phyloP scores from a whole-genome alignment of 2,329 filamentous ascomycete species.

The Tetracladium maxilliforme region DNA sequence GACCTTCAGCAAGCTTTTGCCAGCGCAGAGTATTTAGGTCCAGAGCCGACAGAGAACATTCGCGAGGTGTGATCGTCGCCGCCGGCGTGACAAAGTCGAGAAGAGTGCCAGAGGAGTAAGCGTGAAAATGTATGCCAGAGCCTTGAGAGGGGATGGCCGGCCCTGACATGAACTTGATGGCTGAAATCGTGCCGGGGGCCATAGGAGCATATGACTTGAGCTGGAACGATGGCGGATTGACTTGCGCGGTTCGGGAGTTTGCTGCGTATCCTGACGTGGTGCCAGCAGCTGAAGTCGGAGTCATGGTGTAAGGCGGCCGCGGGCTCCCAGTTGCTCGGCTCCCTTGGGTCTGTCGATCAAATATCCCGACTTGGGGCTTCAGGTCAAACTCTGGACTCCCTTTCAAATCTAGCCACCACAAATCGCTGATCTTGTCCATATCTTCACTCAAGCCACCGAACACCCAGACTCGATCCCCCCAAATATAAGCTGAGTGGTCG shows the following conservation, averaged over 20 bases:
- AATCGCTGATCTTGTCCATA: slow-evolving; percentile 91
- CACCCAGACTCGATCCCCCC: slow-evolving; percentile 85
- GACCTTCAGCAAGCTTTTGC: slow-evolving; percentile 89
- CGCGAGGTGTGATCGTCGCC: slow-evolving; percentile 69
- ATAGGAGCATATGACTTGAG: slow-evolving; percentile 64
- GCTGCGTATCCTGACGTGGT: slow-evolving; percentile 51
- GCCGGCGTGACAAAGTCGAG: slow-evolving; percentile 91
- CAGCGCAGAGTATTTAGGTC: slow-evolving; percentile 79
- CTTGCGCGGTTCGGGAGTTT: slow-evolving; percentile 52
- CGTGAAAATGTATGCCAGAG: slow-evolving; percentile 87
- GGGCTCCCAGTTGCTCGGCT: slow-evolving; percentile 32
- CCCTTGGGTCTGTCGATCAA: slow-evolving; percentile 2
- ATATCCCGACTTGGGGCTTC: background rate
- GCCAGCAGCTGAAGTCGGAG: slow-evolving; percentile 34
- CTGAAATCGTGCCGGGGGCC: slow-evolving; percentile 79
- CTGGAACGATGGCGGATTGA: slow-evolving; percentile 51
- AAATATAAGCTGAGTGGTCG: slow-evolving; percentile 90
- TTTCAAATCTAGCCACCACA: slow-evolving; percentile 96
- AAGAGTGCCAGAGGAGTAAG: slow-evolving; percentile 82
- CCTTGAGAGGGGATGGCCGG: slow-evolving; percentile 77
- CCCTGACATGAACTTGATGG: slow-evolving; percentile 78
- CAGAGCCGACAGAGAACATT: slow-evolving; percentile 81
- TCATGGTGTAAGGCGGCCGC: slow-evolving; percentile 33
- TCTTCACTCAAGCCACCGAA: slow-evolving; percentile 90
- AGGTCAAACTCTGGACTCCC: slow-evolving; percentile 75